Conservation (phyloP, 768 basidiomycete genomes). For the Clitopilus passeckerianus region DNA sequence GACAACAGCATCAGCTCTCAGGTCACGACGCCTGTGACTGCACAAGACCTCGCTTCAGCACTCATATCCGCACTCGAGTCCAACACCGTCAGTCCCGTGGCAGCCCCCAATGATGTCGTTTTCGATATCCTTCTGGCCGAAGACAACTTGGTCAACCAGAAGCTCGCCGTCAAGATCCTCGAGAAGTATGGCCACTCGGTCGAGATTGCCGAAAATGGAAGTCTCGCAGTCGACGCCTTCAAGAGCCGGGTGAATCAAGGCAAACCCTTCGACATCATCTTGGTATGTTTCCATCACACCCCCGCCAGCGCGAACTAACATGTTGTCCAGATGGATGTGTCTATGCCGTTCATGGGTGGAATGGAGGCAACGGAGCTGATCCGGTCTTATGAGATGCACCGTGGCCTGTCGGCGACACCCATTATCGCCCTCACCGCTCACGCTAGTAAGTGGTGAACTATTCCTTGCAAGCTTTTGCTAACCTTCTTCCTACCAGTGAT, state of each 20-base stretch:
- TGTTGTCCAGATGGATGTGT: constrained; percentile 83
- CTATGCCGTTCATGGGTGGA: constrained; percentile 98
- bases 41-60: constrained; percentile 87
- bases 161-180: constrained; percentile 92
- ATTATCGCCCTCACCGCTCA: constrained; percentile 98
- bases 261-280: constrained; percentile 86
- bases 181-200: constrained; percentile 95
- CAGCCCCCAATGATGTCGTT: constrained; percentile 78
- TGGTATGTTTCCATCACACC: constrained; percentile 48
- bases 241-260: constrained; percentile 67
- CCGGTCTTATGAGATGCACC: constrained; percentile 71
- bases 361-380: constrained; percentile 97
- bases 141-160: constrained; percentile 95
- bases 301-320: constrained; percentile 3
- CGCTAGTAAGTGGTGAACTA: constrained; percentile 60
- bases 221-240: constrained; percentile 88
- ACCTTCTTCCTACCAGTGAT: constrained; percentile 55
- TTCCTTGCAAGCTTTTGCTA: background rate
- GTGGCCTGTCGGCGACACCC: constrained; percentile 64
- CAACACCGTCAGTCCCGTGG: constrained; percentile 86
- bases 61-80: constrained; percentile 93
- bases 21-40: constrained; percentile 84
- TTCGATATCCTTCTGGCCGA: constrained; percentile 96
- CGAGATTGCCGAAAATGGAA: constrained; percentile 97
- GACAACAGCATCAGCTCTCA: constrained; percentile 96